A percentile compares a stretch with the other conserved stretches of the same genome.
Conservation (phyloP, 164 flowering plant species). For the Nelumbo lutea region DNA sequence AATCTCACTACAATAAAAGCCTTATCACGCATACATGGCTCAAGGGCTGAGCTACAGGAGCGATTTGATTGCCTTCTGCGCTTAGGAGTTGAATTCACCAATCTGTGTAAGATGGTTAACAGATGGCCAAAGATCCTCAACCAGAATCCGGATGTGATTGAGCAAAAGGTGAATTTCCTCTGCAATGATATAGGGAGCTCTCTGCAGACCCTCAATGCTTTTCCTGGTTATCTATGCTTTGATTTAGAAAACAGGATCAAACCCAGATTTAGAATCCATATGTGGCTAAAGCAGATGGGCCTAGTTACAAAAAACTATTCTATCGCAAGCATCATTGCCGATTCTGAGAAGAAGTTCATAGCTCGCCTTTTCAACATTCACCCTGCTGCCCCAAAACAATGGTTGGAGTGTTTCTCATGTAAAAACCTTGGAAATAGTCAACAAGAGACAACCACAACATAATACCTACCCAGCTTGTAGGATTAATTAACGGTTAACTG, state of each 20-base stretch:
- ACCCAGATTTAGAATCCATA: slow-evolving; percentile 51
- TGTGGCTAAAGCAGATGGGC: slow-evolving; percentile 51
- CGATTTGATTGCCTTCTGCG: slow-evolving; percentile 53
- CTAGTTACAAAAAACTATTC: slow-evolving; percentile 32
- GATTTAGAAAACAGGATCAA: slow-evolving; percentile 57
- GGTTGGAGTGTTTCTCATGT: slow-evolving; percentile 31
- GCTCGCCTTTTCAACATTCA: slow-evolving; percentile 41
- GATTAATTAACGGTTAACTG: not conserved
- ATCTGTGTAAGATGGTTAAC: slow-evolving; percentile 41
- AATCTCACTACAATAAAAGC: slow-evolving; percentile 41
- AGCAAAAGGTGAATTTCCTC: slow-evolving; percentile 43
- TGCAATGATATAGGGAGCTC: slow-evolving; percentile 38
- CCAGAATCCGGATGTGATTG: slow-evolving; percentile 36
- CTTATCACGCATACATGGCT: slow-evolving; percentile 38
- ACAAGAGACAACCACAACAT: not conserved
- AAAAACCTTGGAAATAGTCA: not conserved
- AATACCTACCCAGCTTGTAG: not conserved
- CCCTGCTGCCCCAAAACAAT: slow-evolving; percentile 56
- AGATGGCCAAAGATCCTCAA: slow-evolving; percentile 45
- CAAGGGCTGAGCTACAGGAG: slow-evolving; percentile 34
- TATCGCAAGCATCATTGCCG: slow-evolving; percentile 44
- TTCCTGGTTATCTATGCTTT: slow-evolving; percentile 53
- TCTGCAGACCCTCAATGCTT: slow-evolving; percentile 37
- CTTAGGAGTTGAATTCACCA: slow-evolving; percentile 43
- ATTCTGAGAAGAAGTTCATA: slow-evolving; percentile 49